Evolutionary conservation across 1,284 basidiomycete species (phyloP).

Genomic region (Sutorius eximius): DNA sequence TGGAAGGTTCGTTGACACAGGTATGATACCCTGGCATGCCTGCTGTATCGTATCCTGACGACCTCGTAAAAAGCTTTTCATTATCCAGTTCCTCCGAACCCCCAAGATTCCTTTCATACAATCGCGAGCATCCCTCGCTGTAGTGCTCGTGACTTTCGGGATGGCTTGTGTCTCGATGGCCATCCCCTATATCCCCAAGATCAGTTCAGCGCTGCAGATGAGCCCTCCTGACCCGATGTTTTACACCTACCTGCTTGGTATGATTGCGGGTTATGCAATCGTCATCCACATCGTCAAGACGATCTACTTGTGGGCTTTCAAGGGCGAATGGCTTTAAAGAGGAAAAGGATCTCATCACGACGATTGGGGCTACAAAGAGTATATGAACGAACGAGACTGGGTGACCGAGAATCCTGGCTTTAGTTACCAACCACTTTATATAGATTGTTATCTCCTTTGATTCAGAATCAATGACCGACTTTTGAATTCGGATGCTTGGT

Average conservation of each 20-base stretch:
- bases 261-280: conserved; percentile 25
- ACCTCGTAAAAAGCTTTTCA: conserved; percentile 28
- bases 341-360: background rate
- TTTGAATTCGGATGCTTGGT: background rate
- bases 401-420: conserved; percentile 1
- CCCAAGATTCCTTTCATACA: conserved; percentile 34
- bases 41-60: conserved; percentile 1
- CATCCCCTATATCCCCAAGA: conserved; percentile 35
- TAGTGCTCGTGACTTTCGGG: conserved; percentile 33
- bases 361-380: background rate
- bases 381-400: background rate
- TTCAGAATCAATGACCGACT: background rate
- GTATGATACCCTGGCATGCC: conserved; percentile 10
- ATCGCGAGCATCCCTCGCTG: conserved; percentile 29
- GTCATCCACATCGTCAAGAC: conserved; percentile 29
- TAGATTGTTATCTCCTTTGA: background rate
- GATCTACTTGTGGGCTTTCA: conserved; percentile 30
- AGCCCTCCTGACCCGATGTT: conserved; percentile 34
- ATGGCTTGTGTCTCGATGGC: conserved; percentile 35
- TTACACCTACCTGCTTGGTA: conserved; percentile 28
- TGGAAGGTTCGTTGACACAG: conserved; percentile 35
- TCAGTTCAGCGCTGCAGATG: conserved; percentile 31
- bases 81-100: conserved; percentile 35
- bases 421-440: background rate
- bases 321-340: conserved; percentile 31